Conservation (phyloP, 139 green algal genomes). For the Picochlorum sp. region DNA sequence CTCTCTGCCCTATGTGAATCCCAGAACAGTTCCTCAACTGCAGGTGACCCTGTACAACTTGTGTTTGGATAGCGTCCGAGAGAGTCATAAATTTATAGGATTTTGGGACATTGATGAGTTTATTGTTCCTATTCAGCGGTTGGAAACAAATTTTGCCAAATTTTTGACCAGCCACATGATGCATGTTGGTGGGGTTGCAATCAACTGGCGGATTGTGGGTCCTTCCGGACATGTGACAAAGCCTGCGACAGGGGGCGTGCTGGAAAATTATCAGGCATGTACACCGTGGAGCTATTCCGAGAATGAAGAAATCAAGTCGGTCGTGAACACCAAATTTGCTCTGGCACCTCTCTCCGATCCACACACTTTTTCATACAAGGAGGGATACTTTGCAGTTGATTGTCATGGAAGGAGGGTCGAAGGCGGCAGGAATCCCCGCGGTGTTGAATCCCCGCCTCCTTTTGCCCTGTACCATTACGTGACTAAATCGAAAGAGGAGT, state of each 20-base stretch:
- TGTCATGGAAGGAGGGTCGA: background rate
- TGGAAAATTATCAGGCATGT: constrained; percentile 2
- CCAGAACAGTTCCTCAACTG: constrained; percentile 9
- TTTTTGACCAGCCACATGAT: constrained; percentile 5
- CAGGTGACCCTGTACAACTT: constrained; percentile 18
- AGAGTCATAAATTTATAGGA: constrained; percentile 11
- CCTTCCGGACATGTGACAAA: constrained; percentile 3
- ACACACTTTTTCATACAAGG: constrained; percentile 17
- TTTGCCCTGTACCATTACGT: constrained; percentile 17
- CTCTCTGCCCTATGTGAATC: constrained; percentile 13
- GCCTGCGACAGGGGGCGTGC: background rate
- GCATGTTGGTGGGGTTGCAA: constrained; percentile 9
- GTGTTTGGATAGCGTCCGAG: constrained; percentile 7
- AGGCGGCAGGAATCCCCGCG: background rate
- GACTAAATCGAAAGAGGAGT: constrained; percentile 14
- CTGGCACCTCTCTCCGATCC: constrained; percentile 14
- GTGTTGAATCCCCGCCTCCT: background rate
- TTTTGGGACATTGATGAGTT: constrained; percentile 28
- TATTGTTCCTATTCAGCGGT: constrained; percentile 2
- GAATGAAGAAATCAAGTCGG: constrained; percentile 12
- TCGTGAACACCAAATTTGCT: constrained; percentile 14
- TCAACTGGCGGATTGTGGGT: constrained; percentile 16
- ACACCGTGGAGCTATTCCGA: constrained; percentile 1
- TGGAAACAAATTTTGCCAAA: background rate
- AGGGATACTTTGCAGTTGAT: constrained; percentile 12